A percentile compares a stretch with the other conserved stretches of the same genome.
Conservation (phyloP, 805 yeast species). For the Zygosaccharomyces pseudorouxii region DNA sequence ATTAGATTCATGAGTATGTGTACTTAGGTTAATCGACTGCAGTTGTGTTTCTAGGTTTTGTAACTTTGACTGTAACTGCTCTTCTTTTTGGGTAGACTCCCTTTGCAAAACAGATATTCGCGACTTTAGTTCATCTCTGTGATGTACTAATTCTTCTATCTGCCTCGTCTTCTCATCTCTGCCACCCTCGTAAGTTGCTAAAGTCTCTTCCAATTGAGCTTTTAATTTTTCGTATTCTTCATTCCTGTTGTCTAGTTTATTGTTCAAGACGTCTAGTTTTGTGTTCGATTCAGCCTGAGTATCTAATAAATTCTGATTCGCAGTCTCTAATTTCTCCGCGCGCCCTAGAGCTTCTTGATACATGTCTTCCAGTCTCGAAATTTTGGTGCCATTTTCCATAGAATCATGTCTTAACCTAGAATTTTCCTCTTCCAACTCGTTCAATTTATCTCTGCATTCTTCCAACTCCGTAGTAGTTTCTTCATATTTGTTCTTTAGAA, state of each 20-base stretch:
- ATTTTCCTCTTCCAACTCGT: conserved; percentile 8
- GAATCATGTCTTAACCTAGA: conserved; percentile 6
- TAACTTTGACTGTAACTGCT: conserved; percentile 2
- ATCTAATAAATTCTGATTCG: not conserved
- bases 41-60: conserved; percentile 1
- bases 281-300: conserved; percentile 2
- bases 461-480: conserved; percentile 17
- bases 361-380: conserved; percentile 10
- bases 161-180: conserved; percentile 12
- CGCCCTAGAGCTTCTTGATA: conserved; percentile 3
- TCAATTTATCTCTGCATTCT: conserved; percentile 8
- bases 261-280: conserved; percentile 2
- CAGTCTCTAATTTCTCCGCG: not conserved
- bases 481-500: conserved; percentile 28
- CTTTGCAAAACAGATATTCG: conserved; percentile 8
- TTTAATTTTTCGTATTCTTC: conserved; percentile 9
- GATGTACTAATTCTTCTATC: conserved; percentile 9
- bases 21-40: conserved; percentile 10
- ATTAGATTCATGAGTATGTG: not conserved
- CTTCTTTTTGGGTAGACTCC: conserved; percentile 10
- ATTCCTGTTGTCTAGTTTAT: conserved; percentile 7
- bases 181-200: conserved; percentile 9
- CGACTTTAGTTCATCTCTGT: conserved; percentile 11
- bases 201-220: conserved; percentile 7
- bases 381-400: conserved; percentile 5